Evolutionary conservation across 495 filamentous ascomycete species (phyloP), one percentile per base, ranked within the genome.

Genomic region (Xylaria castorea): DNA sequence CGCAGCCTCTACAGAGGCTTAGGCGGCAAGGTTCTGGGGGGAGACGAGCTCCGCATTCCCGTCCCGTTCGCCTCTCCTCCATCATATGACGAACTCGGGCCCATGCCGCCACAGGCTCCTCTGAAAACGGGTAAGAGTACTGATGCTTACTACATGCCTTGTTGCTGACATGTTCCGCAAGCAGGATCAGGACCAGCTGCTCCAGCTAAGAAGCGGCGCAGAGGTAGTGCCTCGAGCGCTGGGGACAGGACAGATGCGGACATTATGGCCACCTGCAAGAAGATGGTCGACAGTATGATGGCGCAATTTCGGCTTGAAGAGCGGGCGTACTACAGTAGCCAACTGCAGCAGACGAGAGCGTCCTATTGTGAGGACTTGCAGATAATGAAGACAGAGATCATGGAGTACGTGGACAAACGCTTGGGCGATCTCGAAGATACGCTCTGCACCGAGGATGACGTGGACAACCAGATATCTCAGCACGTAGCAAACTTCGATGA

Each of bases 401-500:
- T 58, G 55, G 6, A 58, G 55, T 58, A 58, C 34, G 55, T 58
- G 12, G 55, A 34, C 55, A 58, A 58, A 58, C 55, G 55, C 55
- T 58, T 58, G 55, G 34, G 55, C 55, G 55, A 58, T 58, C 55
- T 58, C 55, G 27, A 58, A 58, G 55, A 58, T 32, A 58, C 55
- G 27, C 55, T 58, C 27, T 34, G 34, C 11, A 34, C 22, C 11
- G 55, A 58, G 27, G 6, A 58, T 9, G 55, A 58, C 55, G 55
- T 58, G 30, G 55, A 58, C 55, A 58, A 58, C 55, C 55, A 58
- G 55, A 58, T 58, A 58, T 58, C 55, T 58, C 55, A 58, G 55
- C 55, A 58, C 55, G 55, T 58, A 58, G 55, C 55, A 58, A 58
- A 27, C 55, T 58, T 58, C 55, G 55, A 58, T 58, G 55, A 58